These are phyloP conservation scores for Erodium maritimum DNA, from an alignment of 345 rosid species.

Conservation along the genomic window DNA sequence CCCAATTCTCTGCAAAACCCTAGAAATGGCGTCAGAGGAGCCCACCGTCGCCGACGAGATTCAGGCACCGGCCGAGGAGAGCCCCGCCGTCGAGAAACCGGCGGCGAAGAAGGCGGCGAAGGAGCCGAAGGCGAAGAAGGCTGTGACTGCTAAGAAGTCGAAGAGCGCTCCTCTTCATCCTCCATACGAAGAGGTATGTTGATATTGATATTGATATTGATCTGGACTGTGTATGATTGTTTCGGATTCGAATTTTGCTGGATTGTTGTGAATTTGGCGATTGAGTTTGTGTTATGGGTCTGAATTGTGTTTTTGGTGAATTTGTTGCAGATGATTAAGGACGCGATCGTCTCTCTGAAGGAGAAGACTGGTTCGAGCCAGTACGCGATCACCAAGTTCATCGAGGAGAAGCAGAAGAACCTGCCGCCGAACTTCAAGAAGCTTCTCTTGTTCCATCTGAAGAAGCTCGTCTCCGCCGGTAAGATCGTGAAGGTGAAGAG, in stretches of 20 bases:
- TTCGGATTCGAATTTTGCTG: neutral
- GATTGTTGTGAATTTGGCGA: no score
- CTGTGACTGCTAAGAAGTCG: slow-evolving; percentile 31
- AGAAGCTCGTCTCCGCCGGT: slow-evolving; percentile 55
- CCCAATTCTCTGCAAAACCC: neutral
- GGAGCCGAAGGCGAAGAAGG: slow-evolving; percentile 34
- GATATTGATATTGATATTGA: neutral
- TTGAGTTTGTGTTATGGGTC: slow-evolving; percentile 2
- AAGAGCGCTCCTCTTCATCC: slow-evolving; percentile 37
- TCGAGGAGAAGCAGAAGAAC: slow-evolving; percentile 65
- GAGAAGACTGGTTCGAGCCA: slow-evolving; percentile 88
- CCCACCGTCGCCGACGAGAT: slow-evolving; percentile 23
- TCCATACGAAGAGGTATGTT: slow-evolving; percentile 53
- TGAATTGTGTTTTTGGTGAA: slow-evolving; percentile 8
- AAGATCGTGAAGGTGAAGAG: slow-evolving; percentile 61
- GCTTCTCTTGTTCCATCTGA: slow-evolving; percentile 46
- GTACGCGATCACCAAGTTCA: slow-evolving; percentile 69
- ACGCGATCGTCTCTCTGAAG: slow-evolving; percentile 54
- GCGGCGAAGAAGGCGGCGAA: slow-evolving; percentile 36
- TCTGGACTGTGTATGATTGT: neutral
- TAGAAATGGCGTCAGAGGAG: slow-evolving; percentile 41
- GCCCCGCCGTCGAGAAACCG: slow-evolving; percentile 26
- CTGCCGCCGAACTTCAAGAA: slow-evolving; percentile 58
- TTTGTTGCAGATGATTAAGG: slow-evolving; percentile 55
- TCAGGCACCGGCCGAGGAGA: slow-evolving; percentile 8